Percentiles rank a stretch among this genome's conserved stretches.
phyloP scores from a whole-genome alignment of 371 early-diverging fungal species.

The Dinochytrium kinnereticum region DNA sequence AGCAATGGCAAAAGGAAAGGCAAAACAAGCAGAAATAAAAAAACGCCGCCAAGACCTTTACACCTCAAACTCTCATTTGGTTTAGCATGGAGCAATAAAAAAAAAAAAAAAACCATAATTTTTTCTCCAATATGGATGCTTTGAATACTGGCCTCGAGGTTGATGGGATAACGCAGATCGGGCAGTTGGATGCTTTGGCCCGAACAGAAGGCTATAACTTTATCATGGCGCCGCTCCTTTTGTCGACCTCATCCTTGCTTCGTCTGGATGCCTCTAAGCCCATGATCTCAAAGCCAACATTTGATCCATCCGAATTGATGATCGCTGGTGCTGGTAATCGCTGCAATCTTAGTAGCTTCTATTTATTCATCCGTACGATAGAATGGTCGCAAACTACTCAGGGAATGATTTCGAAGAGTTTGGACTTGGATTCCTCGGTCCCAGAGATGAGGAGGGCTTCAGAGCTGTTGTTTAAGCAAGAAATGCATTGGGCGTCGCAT shows the following conservation, averaged over 20 bases:
- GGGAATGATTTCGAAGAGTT: constrained; percentile 66
- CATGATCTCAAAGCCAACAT: neutral
- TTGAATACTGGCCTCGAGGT: neutral
- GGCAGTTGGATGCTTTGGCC: neutral
- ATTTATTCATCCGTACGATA: neutral
- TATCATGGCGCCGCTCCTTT: neutral
- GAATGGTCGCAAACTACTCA: constrained; percentile 45
- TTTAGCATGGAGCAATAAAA: too few species aligned
- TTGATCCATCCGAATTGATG: neutral
- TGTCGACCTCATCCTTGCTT: neutral
- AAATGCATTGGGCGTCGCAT: constrained; percentile 76
- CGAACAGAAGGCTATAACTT: neutral
- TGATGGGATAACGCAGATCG: neutral
- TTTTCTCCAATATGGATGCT: neutral
- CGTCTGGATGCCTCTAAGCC: neutral
- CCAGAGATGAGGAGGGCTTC: constrained; percentile 59
- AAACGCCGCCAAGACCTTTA: too few species aligned
- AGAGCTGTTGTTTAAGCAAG: constrained; percentile 69
- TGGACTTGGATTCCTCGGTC: constrained; percentile 65
- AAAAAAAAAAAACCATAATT: neutral
- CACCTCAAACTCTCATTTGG: too few species aligned
- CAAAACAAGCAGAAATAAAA: too few species aligned
- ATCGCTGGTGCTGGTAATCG: constrained; percentile 2
- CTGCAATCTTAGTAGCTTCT: neutral
- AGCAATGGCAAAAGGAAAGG: constrained; percentile 5